These are phyloP conservation scores for Aspergillus fischeri DNA, from an alignment of 2,329 filamentous ascomycete genomes.

Conservation along the genomic window DNA sequence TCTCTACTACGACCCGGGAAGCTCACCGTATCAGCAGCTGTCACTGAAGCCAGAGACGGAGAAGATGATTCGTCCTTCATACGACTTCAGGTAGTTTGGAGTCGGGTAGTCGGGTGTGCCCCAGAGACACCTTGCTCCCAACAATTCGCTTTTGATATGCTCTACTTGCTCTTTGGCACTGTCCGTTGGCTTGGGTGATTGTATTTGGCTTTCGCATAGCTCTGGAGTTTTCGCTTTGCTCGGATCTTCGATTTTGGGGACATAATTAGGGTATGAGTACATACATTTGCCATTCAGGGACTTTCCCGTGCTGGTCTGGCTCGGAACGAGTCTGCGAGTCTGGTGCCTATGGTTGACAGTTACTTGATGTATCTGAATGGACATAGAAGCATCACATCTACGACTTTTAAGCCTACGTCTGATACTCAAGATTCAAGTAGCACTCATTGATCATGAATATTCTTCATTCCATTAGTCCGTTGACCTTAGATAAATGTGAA, in stretches of 20 bases:
- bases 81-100: slow-evolving; percentile 35
- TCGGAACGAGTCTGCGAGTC: neutral
- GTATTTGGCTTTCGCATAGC: neutral
- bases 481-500: neutral
- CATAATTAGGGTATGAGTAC: neutral
- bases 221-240: neutral
- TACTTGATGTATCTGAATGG: neutral
- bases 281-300: neutral
- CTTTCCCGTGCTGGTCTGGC: neutral
- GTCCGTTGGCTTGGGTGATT: neutral
- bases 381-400: neutral
- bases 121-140: neutral
- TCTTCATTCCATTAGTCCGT: neutral
- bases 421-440: neutral
- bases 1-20: slow-evolving; percentile 48
- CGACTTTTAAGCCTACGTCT: neutral
- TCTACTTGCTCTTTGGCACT: neutral
- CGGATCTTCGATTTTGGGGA: slow-evolving; percentile 2
- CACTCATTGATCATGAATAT: neutral
- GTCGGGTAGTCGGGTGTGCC: neutral
- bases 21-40: slow-evolving; percentile 47
- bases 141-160: neutral
- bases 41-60: slow-evolving; percentile 38
- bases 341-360: neutral
- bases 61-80: slow-evolving; percentile 41